These are phyloP conservation scores for Pythium volutum DNA, from an alignment of 352 stramenopile genomes.

Conservation along the genomic window DNA sequence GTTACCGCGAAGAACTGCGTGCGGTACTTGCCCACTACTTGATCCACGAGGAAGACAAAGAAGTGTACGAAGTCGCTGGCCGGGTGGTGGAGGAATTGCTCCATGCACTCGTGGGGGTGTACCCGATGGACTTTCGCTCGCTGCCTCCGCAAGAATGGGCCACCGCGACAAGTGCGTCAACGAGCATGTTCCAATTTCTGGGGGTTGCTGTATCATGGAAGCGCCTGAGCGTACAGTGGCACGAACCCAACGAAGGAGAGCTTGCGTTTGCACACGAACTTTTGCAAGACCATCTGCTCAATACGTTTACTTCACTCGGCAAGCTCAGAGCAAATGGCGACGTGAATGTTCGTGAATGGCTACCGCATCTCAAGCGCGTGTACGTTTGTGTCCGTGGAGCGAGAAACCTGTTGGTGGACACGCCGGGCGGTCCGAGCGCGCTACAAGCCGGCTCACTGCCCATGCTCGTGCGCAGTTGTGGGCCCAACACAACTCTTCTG, in stretches of 20 bases:
- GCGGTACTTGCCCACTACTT: conserved; percentile 45
- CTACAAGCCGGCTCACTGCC: conserved; percentile 39
- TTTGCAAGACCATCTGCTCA: conserved; percentile 47
- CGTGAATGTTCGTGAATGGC: conserved; percentile 44
- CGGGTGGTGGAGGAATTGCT: conserved; percentile 47
- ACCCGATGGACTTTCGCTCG: conserved; percentile 61
- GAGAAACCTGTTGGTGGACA: conserved; percentile 51
- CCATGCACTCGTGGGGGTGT: conserved; percentile 41
- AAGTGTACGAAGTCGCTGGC: conserved; percentile 50
- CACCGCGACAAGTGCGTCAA: conserved; percentile 34
- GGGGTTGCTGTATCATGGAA: conserved; percentile 51
- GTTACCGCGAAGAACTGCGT: conserved; percentile 37
- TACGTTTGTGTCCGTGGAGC: conserved; percentile 41
- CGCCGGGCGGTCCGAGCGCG: conserved; percentile 20
- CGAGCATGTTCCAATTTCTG: conserved; percentile 61
- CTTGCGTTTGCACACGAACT: conserved; percentile 52
- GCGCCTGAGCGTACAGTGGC: conserved; percentile 47
- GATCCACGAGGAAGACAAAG: conserved; percentile 45
- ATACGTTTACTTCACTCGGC: conserved; percentile 29
- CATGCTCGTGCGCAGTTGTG: conserved; percentile 37
- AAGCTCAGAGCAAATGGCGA: conserved; percentile 26
- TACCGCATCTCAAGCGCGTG: conserved; percentile 43
- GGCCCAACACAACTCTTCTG: conserved; percentile 30
- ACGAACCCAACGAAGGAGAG: conserved; percentile 56
- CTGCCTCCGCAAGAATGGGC: conserved; percentile 45